These are phyloP conservation scores for Blastomyces emzantsi DNA, from an alignment of 2,329 filamentous ascomycete genomes.

Conservation along the genomic window DNA sequence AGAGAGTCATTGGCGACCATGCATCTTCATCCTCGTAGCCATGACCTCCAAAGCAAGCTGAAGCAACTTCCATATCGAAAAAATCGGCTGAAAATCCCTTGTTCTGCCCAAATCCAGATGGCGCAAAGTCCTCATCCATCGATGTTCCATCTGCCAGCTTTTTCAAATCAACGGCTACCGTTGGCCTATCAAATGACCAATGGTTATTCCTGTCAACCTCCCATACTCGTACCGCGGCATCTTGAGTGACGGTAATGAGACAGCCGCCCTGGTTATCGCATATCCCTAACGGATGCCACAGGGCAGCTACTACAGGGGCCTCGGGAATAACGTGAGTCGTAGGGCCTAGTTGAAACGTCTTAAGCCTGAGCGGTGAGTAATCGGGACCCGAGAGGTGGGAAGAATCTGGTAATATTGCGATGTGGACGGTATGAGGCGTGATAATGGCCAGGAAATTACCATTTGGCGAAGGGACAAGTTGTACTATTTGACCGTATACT, in stretches of 20 bases:
- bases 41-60: slow-evolving; percentile 76
- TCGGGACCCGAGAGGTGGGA: slow-evolving; percentile 65
- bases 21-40: slow-evolving; percentile 51
- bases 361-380: slow-evolving; percentile 61
- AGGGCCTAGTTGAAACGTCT: slow-evolving; percentile 84
- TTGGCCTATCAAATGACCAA: slow-evolving; percentile 77
- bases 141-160: slow-evolving; percentile 79
- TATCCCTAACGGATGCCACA: slow-evolving; percentile 91
- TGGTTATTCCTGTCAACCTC: slow-evolving; percentile 75
- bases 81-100: slow-evolving; percentile 81
- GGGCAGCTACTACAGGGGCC: slow-evolving; percentile 64
- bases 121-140: slow-evolving; percentile 72
- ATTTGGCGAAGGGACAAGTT: slow-evolving; percentile 75
- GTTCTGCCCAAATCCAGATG: slow-evolving; percentile 62
- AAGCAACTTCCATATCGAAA: slow-evolving; percentile 88
- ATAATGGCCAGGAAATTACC: slow-evolving; percentile 74
- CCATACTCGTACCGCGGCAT: slow-evolving; percentile 84
- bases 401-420: slow-evolving; percentile 74
- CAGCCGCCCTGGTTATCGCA: slow-evolving; percentile 56
- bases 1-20: slow-evolving; percentile 94
- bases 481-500: slow-evolving; percentile 71
- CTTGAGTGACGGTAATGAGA: slow-evolving; percentile 77
- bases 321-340: slow-evolving; percentile 85
- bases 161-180: slow-evolving; percentile 76
- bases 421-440: slow-evolving; percentile 78